These are phyloP conservation scores for Stagonosporopsis cucurbitacearum DNA, from an alignment of 2,329 filamentous ascomycete species.

Conservation along the genomic window DNA sequence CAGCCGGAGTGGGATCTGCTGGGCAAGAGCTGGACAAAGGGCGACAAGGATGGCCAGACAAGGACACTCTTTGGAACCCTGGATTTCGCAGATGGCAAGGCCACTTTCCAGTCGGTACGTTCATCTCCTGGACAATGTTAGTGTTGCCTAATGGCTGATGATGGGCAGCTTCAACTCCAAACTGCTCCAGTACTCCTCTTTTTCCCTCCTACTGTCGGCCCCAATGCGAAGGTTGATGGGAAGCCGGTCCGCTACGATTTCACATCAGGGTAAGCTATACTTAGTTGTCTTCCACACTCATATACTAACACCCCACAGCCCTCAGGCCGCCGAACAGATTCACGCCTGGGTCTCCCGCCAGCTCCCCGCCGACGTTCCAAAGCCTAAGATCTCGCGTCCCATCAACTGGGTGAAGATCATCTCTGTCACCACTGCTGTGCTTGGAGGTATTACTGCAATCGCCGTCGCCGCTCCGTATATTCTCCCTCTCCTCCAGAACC, in stretches of 20 bases:
- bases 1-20: conserved; percentile 93
- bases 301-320: conserved; percentile 55
- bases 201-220: conserved; percentile 84
- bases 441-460: conserved; percentile 72
- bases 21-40: conserved; percentile 83
- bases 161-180: conserved; percentile 83
- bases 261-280: conserved; percentile 68
- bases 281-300: not conserved
- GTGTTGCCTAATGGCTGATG: conserved; percentile 19
- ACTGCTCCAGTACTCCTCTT: conserved; percentile 89
- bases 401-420: conserved; percentile 84
- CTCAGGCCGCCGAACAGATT: conserved; percentile 76
- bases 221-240: conserved; percentile 72
- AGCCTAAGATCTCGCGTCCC: conserved; percentile 79
- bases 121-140: not conserved
- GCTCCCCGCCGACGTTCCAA: conserved; percentile 70
- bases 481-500: conserved; percentile 81
- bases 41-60: conserved; percentile 76
- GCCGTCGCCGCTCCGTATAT: conserved; percentile 79
- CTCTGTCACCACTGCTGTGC: conserved; percentile 68
- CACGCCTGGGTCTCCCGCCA: conserved; percentile 81
- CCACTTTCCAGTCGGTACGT: conserved; percentile 83
- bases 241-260: conserved; percentile 87
- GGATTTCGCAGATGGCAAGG: conserved; percentile 85
- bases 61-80: conserved; percentile 81